Percentiles rank a stretch among this genome's conserved stretches.
phyloP scores from a whole-genome alignment of 129 eudicot genomes.

The Chrysanthemum lavandulifolium region DNA sequence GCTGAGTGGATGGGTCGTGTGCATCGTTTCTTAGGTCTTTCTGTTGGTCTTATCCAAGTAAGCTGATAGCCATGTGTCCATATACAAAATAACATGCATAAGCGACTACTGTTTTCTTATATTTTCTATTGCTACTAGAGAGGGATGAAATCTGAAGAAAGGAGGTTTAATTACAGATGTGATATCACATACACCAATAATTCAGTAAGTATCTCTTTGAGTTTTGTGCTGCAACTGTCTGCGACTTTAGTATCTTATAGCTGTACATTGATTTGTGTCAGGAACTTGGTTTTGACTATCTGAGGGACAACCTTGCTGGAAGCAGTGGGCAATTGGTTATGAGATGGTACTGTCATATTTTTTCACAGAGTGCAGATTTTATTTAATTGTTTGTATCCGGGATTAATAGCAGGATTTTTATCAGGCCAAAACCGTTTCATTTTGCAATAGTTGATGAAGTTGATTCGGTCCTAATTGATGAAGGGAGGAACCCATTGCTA shows the following conservation, averaged over 20 bases:
- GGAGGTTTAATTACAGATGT: constrained; percentile 75
- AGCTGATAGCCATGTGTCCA: constrained; percentile 15
- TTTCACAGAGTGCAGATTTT: constrained; percentile 10
- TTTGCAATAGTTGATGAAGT: constrained; percentile 99
- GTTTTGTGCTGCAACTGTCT: constrained; percentile 4
- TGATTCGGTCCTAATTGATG: constrained; percentile 95
- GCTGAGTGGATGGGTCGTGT: constrained; percentile 99
- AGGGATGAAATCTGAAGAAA: constrained; percentile 77
- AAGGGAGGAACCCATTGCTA: constrained; percentile 93
- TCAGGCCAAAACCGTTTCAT: constrained; percentile 98
- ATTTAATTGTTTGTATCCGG: not conserved
- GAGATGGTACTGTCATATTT: constrained; percentile 71
- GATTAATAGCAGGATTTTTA: constrained; percentile 1
- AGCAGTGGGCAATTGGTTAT: constrained; percentile 80
- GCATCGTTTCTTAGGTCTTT: constrained; percentile 95
- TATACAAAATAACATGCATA: constrained; percentile 3
- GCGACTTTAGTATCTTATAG: constrained; percentile 9
- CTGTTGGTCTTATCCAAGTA: constrained; percentile 98
- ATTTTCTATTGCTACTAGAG: constrained; percentile 42
- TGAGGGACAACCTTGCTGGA: constrained; percentile 88
- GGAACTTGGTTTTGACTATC: constrained; percentile 99
- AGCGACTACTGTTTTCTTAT: not conserved
- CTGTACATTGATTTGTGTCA: constrained; percentile 28
- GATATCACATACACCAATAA: constrained; percentile 96
- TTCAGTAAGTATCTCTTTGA: constrained; percentile 50